Percentiles rank a stretch among this genome's conserved stretches.
Evolutionary conservation across 768 basidiomycete genomes (phyloP).

Genomic region (Leccinum uliginosum): DNA sequence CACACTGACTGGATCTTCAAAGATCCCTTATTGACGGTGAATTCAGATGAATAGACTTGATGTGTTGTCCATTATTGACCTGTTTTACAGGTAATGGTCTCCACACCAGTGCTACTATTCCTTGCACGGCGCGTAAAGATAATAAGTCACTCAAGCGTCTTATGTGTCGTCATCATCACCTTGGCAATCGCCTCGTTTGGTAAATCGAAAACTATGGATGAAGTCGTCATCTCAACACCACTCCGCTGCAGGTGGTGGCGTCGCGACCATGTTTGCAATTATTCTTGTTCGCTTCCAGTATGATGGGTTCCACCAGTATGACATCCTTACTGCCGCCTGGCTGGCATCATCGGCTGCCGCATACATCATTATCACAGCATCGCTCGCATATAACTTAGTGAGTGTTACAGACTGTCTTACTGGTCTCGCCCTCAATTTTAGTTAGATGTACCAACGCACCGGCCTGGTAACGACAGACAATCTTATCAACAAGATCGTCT

Average conservation of each 20-base stretch:
- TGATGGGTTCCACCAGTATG: slow-evolving; percentile 30
- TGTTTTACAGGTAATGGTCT: slow-evolving; percentile 38
- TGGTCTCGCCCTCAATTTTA: not conserved
- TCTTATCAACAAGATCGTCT: slow-evolving; percentile 38
- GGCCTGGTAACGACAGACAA: slow-evolving; percentile 39
- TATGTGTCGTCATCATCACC: slow-evolving; percentile 23
- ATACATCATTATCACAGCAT: slow-evolving; percentile 40
- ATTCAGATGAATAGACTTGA: not conserved
- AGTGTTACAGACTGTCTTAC: not conserved
- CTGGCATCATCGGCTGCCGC: slow-evolving; percentile 37
- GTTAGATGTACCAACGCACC: slow-evolving; percentile 38
- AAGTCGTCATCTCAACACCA: not conserved
- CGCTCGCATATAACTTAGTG: slow-evolving; percentile 43
- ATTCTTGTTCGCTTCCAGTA: slow-evolving; percentile 23
- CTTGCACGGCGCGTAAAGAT: slow-evolving; percentile 42
- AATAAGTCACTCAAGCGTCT: slow-evolving; percentile 27
- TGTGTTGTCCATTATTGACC: not conserved
- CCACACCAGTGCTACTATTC: slow-evolving; percentile 42
- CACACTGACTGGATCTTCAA: not conserved
- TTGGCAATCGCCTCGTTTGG: slow-evolving; percentile 8
- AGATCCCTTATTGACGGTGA: slow-evolving; percentile 46
- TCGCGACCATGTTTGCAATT: slow-evolving; percentile 29
- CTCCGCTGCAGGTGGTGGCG: slow-evolving; percentile 28
- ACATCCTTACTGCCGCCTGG: slow-evolving; percentile 38
- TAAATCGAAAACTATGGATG: not conserved